Conservation (phyloP, 768 basidiomycete genomes). For the Amanita exitialis region DNA sequence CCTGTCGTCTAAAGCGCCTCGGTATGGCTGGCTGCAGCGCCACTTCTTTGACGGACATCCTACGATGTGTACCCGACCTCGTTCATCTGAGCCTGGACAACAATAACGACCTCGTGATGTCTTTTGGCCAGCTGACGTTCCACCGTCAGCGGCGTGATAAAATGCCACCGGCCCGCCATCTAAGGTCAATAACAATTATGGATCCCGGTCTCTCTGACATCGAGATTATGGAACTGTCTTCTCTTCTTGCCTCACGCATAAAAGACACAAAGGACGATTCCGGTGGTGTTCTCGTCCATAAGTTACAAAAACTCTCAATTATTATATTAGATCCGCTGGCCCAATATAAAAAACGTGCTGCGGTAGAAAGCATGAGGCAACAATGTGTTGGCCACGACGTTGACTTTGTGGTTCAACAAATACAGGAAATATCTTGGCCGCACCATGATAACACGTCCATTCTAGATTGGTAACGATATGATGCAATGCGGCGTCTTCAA, state of each 20-base stretch:
- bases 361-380: not conserved
- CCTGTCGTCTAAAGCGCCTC: not conserved
- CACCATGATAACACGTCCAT: constrained; percentile 1
- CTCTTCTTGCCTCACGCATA: not conserved
- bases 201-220: not conserved
- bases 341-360: not conserved
- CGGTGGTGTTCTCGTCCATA: not conserved
- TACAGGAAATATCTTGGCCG: not conserved
- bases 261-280: not conserved
- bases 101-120: not conserved
- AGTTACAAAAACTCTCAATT: not conserved
- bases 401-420: not conserved
- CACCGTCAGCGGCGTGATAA: not conserved
- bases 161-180: not conserved
- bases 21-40: not conserved
- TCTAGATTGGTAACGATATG: constrained; percentile 2
- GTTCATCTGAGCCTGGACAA: constrained; percentile 1
- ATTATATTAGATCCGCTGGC: not conserved
- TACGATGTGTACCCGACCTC: not conserved
- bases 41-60: not conserved
- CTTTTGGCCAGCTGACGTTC: not conserved
- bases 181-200: not conserved
- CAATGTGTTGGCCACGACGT: not conserved
- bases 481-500: not conserved
- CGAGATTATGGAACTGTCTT: not conserved